Base-by-base conservation (phyloP, 768 basidiomycete genomes). In the Dacryopinax spathularia region DNA sequence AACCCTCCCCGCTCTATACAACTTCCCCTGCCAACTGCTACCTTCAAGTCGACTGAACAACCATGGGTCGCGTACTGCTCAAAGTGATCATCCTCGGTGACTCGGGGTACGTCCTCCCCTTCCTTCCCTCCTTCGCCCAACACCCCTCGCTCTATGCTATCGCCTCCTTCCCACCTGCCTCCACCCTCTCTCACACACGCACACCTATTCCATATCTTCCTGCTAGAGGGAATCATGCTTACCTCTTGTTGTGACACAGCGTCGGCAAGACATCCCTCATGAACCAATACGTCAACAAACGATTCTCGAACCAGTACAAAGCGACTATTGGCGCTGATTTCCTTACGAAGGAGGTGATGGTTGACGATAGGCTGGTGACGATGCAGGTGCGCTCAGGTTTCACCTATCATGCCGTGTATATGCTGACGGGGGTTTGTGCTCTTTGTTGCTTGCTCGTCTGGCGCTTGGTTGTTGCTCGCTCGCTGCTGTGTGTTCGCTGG, bases 281-380 rank as follows among this genome's bases (percentile, higher is more conserved):
- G 96, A 97, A 97, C 80, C 96, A 99, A 78, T 98, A 96, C 79
- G 96, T 99, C 68, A 98, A 97, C 84, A 98, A 97, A 77, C 88
- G 96, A 66, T 99, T 98, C 77, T 92, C 89, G 75, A 96, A 94
- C 78, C 95, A 97, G 78, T 99, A 99, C 83, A 98, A 98, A 79
- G 96, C 96, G 18, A 98, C 96, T 66, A 95, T 95, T 73, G 92
- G 92, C 65, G 92, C 92, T 65, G 91, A 94, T 82, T 94, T 94
- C 76, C 78, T 99, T 67, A 99, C 96, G 66, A 94, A 97, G 79
- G 95, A 98, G 77, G 89, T 99, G 64, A 93, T 96, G 84, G 93
- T 98, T 37, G 96, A 99, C 73, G 95, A 98, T 76, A 84, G 93
- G 63, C 81, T 95, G 60, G 95, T 99, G 64, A 99, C 95, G 16